A percentile compares a stretch with the other conserved stretches of the same genome.
phyloP scores from a whole-genome alignment of 331 rosid species.

The Quercus lobata region DNA sequence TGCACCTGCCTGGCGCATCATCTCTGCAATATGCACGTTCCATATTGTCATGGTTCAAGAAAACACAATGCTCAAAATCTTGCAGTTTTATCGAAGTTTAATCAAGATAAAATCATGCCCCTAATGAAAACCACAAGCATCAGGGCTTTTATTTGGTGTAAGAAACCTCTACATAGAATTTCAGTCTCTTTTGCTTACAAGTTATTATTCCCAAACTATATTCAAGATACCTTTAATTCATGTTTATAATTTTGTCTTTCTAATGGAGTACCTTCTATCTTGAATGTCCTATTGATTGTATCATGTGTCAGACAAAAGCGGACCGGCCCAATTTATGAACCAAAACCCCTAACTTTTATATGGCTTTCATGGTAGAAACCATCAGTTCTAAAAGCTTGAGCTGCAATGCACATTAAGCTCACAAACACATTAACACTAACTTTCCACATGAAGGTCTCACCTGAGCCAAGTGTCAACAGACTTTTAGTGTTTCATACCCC shows the following conservation, averaged over 20 bases:
- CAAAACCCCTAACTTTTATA: background rate
- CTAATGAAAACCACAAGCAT: background rate
- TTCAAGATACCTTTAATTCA: background rate
- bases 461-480: background rate
- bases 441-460: background rate
- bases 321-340: background rate
- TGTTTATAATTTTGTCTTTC: background rate
- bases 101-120: background rate
- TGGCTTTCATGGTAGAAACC: background rate
- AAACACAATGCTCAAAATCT: slow-evolving; percentile 3
- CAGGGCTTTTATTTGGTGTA: background rate
- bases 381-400: background rate
- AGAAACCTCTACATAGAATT: background rate
- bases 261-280: background rate
- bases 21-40: slow-evolving; percentile 51
- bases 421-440: background rate
- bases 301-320: background rate
- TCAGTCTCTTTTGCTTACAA: background rate
- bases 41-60: slow-evolving; percentile 20
- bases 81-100: background rate
- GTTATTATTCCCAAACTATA: background rate
- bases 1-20: slow-evolving; percentile 61
- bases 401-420: background rate
- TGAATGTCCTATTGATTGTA: background rate
- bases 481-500: background rate